Evolutionary conservation across 192 early-diverging fungal species (phyloP), one percentile per base, ranked within the genome.

Genomic region (Entophlyctis helioformis): DNA sequence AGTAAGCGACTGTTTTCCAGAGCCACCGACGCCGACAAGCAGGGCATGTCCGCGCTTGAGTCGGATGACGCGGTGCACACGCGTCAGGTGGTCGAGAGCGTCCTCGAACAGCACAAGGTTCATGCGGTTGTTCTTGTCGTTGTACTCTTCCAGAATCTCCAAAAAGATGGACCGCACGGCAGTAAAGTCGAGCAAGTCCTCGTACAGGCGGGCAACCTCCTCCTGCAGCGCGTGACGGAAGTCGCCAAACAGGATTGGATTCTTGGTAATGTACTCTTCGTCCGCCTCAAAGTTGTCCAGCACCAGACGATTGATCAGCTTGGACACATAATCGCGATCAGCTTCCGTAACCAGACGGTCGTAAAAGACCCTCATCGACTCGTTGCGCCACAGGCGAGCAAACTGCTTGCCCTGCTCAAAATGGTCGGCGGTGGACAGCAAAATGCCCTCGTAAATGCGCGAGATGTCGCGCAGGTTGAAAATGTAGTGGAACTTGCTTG

Each of bases 391-490:
- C 11, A 77, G 46, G 19, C 74, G 53, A 12, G 61, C 59, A 53
- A 77, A 77, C 29, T 72, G 68, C 34, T 58, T 67, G 19, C 53
- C 53, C 33, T 53, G 50, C 18, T 57, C 52, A 50, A 77, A 77
- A 36, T 77, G 67, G 37, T 74, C 74, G 12, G 70, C 71, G 1
- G 72, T 72, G 8, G 69, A 65, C 34, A 57, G 47, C 28, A 59
- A 67, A 19, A 74, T 26, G 3, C 75, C 75, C 53, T 78, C 75
- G 36, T 75, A 74, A 10, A 78, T 61, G 10, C 75, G 54, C 13
- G 71, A 74, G 38, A 78, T 78, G 53, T 78, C 75, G 21, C 75
- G 62, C 28, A 78, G 51, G 45, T 78, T 78, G 56, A 78, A 78
- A 44, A 78, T 78, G 49, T 78, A 78, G 46, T 78, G 75, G 57